Evolutionary conservation across 257 asterid genomes (phyloP).

Genomic region (Ehretia macrophylla): DNA sequence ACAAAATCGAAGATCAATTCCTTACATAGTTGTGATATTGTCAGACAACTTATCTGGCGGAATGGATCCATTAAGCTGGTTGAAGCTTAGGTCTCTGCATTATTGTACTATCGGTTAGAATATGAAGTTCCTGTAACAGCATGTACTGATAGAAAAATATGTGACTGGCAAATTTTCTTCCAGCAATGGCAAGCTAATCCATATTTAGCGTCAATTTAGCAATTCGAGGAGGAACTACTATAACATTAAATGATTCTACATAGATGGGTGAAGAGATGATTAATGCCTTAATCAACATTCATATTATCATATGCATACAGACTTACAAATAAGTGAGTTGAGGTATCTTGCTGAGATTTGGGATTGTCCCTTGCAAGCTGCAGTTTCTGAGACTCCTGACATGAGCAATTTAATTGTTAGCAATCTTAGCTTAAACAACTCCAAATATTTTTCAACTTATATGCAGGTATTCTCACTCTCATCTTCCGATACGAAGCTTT

Average conservation of each 20-base stretch:
- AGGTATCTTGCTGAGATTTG: constrained; percentile 66
- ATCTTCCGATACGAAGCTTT: not conserved
- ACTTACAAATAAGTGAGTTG: constrained; percentile 75
- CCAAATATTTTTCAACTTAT: not conserved
- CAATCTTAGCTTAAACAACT: not conserved
- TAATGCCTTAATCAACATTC: no score
- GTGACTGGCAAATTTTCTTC: not conserved
- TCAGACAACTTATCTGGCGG: constrained; percentile 55
- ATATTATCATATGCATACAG: no score
- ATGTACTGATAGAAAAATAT: not conserved
- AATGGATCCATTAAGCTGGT: constrained; percentile 72
- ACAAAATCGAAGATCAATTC: constrained; percentile 7
- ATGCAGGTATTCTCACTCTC: not conserved
- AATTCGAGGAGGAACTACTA: not conserved
- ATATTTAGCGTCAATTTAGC: not conserved
- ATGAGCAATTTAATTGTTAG: constrained; percentile 17
- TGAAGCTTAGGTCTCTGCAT: constrained; percentile 76
- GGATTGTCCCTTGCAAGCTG: constrained; percentile 76
- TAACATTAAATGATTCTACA: not conserved
- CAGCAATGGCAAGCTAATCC: not conserved
- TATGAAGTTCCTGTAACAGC: constrained; percentile 10
- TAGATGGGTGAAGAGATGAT: no score
- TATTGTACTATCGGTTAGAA: constrained; percentile 16
- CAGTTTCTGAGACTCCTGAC: constrained; percentile 99
- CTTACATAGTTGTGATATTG: constrained; percentile 88